Conservation (phyloP, 2,329 filamentous ascomycete genomes). For the Lasiodiplodia hormozganensis region DNA sequence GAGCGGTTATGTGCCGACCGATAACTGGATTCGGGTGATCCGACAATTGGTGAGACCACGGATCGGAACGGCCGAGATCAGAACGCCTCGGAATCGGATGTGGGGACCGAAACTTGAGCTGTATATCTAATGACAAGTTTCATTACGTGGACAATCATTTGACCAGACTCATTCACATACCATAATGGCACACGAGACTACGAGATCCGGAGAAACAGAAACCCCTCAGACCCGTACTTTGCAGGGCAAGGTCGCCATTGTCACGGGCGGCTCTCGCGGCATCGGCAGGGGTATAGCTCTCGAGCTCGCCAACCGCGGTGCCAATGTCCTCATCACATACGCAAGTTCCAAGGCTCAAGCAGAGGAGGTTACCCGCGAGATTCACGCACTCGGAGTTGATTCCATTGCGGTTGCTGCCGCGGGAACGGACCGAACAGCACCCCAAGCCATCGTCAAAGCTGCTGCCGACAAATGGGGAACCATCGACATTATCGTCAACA, state of each 20-base stretch:
- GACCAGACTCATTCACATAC: not conserved
- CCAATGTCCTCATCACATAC: conserved; percentile 59
- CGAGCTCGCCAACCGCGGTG: conserved; percentile 49
- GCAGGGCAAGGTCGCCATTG: conserved; percentile 50
- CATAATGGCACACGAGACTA: not conserved
- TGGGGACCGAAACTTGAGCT: not conserved
- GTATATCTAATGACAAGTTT: not conserved
- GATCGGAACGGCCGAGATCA: too few relatives aligned
- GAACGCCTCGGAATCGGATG: too few relatives aligned
- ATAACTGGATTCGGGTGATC: too few relatives aligned
- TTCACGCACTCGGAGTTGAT: conserved; percentile 47
- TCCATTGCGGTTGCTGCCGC: conserved; percentile 50
- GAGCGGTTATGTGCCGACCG: too few relatives aligned
- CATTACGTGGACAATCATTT: not conserved
- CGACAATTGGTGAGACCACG: too few relatives aligned
- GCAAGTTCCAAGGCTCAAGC: conserved; percentile 41
- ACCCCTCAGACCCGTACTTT: not conserved
- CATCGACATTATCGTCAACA: conserved; percentile 54
- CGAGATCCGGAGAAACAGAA: not conserved
- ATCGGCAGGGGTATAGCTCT: conserved; percentile 54
- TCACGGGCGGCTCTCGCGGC: conserved; percentile 54
- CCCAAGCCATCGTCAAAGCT: conserved; percentile 46
- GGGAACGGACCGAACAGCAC: conserved; percentile 43
- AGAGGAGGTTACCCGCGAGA: conserved; percentile 39
- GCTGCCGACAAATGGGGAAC: conserved; percentile 47